These are phyloP conservation scores for Cytospora chrysosperma DNA, from an alignment of 2,329 filamentous ascomycete genomes.

Conservation along the genomic window DNA sequence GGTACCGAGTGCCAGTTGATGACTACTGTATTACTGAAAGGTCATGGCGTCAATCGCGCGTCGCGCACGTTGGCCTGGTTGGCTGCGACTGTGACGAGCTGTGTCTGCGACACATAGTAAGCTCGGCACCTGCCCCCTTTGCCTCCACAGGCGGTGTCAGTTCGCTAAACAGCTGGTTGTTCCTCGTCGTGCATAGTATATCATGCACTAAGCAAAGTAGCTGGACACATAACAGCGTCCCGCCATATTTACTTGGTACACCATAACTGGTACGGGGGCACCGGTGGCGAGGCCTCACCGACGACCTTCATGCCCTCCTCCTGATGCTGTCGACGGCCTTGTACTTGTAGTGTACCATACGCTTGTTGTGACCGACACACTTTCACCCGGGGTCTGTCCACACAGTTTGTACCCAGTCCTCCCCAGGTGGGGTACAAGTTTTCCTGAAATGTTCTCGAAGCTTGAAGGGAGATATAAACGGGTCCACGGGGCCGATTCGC, in stretches of 20 bases:
- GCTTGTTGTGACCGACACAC: neutral
- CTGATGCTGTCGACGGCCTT: neutral
- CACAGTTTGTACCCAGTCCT: constrained; percentile 14
- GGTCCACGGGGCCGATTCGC: constrained; percentile 12
- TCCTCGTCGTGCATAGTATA: neutral
- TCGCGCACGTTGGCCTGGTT: constrained; percentile 1
- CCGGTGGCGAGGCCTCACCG: constrained; percentile 8
- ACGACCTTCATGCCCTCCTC: neutral
- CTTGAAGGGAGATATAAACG: constrained; percentile 11
- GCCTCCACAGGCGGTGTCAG: neutral
- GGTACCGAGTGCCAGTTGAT: constrained; percentile 1
- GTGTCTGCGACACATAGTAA: neutral
- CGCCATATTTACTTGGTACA: neutral
- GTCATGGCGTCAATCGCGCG: constrained; percentile 10
- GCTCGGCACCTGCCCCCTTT: neutral
- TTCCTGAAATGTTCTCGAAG: constrained; percentile 25
- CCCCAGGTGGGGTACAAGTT: constrained; percentile 18
- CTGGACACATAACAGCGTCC: neutral
- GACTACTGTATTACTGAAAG: constrained; percentile 2
- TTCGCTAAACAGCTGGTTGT: neutral
- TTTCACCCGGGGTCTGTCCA: constrained; percentile 13
- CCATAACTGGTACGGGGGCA: neutral
- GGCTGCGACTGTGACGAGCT: neutral
- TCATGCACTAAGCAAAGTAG: neutral
- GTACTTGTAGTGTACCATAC: neutral